These are phyloP conservation scores for Anacardium occidentale DNA, from an alignment of 345 rosid species.

Conservation along the genomic window DNA sequence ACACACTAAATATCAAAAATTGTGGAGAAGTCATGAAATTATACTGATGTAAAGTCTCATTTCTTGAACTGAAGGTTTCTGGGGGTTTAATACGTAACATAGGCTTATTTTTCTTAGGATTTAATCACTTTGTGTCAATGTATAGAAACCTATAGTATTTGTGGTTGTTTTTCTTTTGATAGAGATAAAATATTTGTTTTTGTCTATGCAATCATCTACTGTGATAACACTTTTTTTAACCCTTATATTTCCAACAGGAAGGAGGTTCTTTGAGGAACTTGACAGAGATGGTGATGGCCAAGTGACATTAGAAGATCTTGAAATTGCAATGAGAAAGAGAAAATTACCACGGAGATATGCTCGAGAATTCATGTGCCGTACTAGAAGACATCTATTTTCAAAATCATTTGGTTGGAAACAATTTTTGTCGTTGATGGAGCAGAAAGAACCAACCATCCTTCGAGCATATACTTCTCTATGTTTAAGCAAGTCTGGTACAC, in stretches of 20 bases:
- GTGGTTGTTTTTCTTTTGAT: neutral
- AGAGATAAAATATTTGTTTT: neutral
- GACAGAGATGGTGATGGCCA: conserved; percentile 98
- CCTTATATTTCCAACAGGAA: conserved; percentile 47
- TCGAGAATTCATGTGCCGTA: conserved; percentile 77
- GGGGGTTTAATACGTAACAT: neutral
- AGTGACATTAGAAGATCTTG: conserved; percentile 92
- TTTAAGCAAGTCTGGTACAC: conserved; percentile 90
- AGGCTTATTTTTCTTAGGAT: neutral
- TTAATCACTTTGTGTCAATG: neutral
- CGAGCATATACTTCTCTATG: conserved; percentile 97
- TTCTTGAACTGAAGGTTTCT: neutral
- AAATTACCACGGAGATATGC: conserved; percentile 84
- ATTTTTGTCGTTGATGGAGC: conserved; percentile 96
- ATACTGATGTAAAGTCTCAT: neutral
- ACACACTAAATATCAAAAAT: neutral
- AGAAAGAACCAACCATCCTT: conserved; percentile 93
- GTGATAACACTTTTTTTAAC: conserved; percentile 11
- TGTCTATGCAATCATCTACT: neutral
- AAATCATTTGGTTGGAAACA: conserved; percentile 98
- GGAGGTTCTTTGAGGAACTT: conserved; percentile 94
- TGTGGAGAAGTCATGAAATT: neutral
- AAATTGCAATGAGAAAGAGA: conserved; percentile 87
- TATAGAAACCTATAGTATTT: no score
- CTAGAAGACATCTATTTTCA: conserved; percentile 85